A percentile compares a stretch with the other conserved stretches of the same genome.
Evolutionary conservation across 257 asterid genomes (phyloP).

Genomic region (Solanum clarkiae): DNA sequence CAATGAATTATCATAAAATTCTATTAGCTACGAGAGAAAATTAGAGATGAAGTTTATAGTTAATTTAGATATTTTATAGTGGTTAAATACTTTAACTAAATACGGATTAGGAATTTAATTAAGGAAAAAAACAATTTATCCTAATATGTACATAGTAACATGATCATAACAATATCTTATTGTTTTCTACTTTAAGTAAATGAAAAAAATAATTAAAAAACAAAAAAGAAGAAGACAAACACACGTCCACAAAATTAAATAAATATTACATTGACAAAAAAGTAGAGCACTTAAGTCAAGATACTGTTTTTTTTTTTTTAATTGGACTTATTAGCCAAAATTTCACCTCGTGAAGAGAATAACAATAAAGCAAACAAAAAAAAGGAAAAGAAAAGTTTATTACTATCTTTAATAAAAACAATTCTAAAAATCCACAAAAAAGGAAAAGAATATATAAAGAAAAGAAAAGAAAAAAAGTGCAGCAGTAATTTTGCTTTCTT

Average conservation of each 20-base stretch:
- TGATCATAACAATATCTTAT: neutral
- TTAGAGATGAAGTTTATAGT: neutral
- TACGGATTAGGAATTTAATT: neutral
- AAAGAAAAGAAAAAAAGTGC: neutral
- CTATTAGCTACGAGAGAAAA: neutral
- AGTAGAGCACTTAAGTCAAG: slow-evolving; percentile 55
- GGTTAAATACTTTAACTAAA: neutral
- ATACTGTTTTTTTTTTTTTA: slow-evolving; percentile 28
- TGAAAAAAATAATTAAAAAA: neutral
- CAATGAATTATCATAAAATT: neutral
- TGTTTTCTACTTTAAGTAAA: neutral
- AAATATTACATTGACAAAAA: slow-evolving; percentile 23
- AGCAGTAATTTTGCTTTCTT: slow-evolving; percentile 10
- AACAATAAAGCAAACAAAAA: slow-evolving; percentile 14
- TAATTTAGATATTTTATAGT: neutral
- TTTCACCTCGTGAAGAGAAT: slow-evolving; percentile 52
- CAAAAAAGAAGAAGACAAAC: slow-evolving; percentile 5
- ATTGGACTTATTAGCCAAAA: slow-evolving; percentile 26
- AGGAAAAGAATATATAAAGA: slow-evolving; percentile 5
- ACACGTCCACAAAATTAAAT: slow-evolving; percentile 13
- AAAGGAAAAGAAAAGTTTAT: slow-evolving; percentile 5
- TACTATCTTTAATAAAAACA: slow-evolving; percentile 10
- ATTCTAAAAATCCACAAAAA: slow-evolving; percentile 11
- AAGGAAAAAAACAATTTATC: neutral
- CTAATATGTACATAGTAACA: neutral